Percentiles rank a stretch among this genome's conserved stretches.
Evolutionary conservation across 371 early-diverging fungal genomes (phyloP).

Genomic region (Mortierella sp.): DNA sequence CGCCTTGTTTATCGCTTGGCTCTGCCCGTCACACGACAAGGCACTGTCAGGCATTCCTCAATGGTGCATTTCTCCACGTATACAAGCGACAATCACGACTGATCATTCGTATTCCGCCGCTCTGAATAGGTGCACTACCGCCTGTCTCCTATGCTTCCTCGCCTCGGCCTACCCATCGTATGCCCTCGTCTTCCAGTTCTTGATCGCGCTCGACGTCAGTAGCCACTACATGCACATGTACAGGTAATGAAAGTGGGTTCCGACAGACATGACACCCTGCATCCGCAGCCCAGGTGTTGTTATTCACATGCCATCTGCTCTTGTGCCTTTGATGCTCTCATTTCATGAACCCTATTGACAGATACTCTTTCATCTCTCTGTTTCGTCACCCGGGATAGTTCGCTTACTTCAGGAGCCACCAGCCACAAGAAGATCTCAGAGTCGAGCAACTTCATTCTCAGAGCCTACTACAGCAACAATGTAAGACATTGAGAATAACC

Average conservation of each 20-base stretch:
- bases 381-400: conserved; percentile 56
- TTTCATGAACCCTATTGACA: not conserved
- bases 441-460: conserved; percentile 77
- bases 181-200: conserved; percentile 84
- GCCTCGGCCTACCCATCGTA: conserved; percentile 74
- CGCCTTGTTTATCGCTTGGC: no score
- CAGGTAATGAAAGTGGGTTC: conserved; percentile 59
- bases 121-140: conserved; percentile 81
- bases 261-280: not conserved
- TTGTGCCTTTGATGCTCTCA: conserved; percentile 11
- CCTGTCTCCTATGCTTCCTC: conserved; percentile 89
- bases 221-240: conserved; percentile 99
- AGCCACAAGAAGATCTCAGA: conserved; percentile 90
- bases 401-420: conserved; percentile 85
- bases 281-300: conserved; percentile 1
- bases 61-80: no score
- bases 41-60: no score
- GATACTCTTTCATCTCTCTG: not conserved
- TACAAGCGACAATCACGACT: conserved; percentile 3
- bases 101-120: not conserved
- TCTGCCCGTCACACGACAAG: no score
- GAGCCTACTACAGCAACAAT: conserved; percentile 91
- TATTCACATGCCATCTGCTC: conserved; percentile 18
- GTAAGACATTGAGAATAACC: conserved; percentile 52
- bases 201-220: conserved; percentile 92